Evolutionary conservation across 2,329 filamentous ascomycete species (phyloP).

Genomic region (Penicillium griseofulvum): DNA sequence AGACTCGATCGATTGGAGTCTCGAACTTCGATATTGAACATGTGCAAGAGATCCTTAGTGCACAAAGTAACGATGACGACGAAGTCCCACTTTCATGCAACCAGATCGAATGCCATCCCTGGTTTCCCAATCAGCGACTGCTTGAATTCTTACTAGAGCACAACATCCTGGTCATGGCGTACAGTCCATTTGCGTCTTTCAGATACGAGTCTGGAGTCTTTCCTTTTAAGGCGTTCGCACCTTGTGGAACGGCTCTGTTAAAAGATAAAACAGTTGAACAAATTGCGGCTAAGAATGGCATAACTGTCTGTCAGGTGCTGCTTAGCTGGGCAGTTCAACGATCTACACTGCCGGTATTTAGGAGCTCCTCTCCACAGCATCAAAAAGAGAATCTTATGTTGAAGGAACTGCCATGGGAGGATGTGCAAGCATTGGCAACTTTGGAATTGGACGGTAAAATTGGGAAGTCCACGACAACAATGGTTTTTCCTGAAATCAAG

Average conservation of each 20-base stretch:
- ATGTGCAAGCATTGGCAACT: background rate
- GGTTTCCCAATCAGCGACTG: background rate
- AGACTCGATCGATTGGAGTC: conserved; percentile 67
- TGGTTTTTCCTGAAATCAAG: background rate
- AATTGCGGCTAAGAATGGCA: background rate
- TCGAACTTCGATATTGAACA: conserved; percentile 71
- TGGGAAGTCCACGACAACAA: background rate
- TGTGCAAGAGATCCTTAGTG: conserved; percentile 66
- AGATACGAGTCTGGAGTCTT: background rate
- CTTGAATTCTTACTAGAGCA: background rate
- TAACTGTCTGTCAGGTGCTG: background rate
- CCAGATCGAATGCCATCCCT: conserved; percentile 49
- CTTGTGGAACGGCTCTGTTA: background rate
- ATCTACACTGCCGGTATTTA: background rate
- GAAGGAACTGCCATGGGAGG: background rate
- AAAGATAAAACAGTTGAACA: background rate
- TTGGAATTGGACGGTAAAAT: background rate
- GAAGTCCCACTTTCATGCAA: conserved; percentile 44
- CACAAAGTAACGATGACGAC: conserved; percentile 66
- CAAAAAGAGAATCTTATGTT: background rate
- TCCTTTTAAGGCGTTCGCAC: background rate
- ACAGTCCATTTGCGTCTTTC: background rate
- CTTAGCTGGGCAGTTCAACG: background rate
- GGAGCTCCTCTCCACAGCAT: background rate
- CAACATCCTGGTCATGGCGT: background rate